Evolutionary conservation across 75 land plant species (phyloP).

Genomic region (Cupressus sempervirens): DNA sequence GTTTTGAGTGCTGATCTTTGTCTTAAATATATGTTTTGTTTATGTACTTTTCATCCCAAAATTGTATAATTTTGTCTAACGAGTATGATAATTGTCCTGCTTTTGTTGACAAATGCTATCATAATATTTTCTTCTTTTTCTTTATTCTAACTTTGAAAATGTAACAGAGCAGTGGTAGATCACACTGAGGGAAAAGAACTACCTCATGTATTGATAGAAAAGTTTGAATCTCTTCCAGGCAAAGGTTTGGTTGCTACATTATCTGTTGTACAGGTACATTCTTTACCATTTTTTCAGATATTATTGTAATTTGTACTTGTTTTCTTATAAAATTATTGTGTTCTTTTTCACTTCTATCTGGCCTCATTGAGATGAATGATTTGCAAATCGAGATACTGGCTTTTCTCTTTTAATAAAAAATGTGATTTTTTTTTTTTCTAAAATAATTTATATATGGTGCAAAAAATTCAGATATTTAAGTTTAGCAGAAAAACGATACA

Average conservation of each 20-base stretch:
- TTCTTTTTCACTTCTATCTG: neutral
- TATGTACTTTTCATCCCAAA: neutral
- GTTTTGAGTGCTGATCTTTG: neutral
- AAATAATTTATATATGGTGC: too few relatives aligned
- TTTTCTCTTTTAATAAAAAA: neutral
- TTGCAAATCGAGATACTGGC: neutral
- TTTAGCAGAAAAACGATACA: neutral
- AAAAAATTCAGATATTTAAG: neutral
- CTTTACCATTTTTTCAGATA: neutral
- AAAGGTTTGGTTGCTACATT: conserved; percentile 84
- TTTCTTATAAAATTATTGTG: neutral
- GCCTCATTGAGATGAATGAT: neutral
- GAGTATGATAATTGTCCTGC: neutral
- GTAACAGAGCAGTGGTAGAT: conserved; percentile 91
- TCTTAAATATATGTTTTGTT: neutral
- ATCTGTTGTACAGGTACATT: conserved; percentile 55
- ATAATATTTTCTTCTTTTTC: neutral
- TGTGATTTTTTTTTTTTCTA: neutral
- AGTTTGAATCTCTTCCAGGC: conserved; percentile 87
- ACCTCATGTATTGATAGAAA: conserved; percentile 71
- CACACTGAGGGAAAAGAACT: conserved; percentile 84
- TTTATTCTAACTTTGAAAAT: neutral
- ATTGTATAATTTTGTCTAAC: neutral
- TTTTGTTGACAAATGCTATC: neutral
- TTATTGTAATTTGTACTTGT: neutral